phyloP scores from a whole-genome alignment of 2,329 filamentous ascomycete genomes.

The Fusarium praegraminearum region DNA sequence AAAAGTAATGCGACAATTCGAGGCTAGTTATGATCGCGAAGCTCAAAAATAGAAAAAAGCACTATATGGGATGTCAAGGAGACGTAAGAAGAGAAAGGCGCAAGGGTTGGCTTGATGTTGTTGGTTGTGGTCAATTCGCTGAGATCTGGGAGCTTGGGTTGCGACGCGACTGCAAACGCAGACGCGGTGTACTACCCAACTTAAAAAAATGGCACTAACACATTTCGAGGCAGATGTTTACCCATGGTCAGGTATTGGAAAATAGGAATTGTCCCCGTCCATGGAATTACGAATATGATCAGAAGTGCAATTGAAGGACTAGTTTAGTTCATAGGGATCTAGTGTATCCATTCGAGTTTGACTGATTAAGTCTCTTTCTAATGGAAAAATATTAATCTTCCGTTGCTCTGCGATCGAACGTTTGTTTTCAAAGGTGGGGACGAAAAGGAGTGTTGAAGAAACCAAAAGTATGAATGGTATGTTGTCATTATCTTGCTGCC shows the following conservation, averaged over 20 bases:
- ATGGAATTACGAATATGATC: background rate
- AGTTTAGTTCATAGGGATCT: background rate
- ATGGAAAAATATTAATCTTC: background rate
- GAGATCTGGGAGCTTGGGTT: constrained; percentile 41
- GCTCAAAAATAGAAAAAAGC: constrained; percentile 16
- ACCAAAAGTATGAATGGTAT: background rate
- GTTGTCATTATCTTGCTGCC: background rate
- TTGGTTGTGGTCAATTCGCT: constrained; percentile 28
- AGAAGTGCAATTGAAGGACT: background rate
- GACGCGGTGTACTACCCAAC: constrained; percentile 6
- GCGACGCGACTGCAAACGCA: constrained; percentile 36
- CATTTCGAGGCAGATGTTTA: background rate
- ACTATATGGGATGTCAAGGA: constrained; percentile 9
- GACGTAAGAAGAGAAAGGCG: constrained; percentile 36
- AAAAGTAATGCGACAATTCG: constrained; percentile 13
- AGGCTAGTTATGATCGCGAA: constrained; percentile 32
- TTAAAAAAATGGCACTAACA: constrained; percentile 22
- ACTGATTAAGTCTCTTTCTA: background rate
- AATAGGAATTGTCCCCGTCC: background rate
- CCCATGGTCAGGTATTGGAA: background rate
- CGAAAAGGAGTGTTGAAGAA: background rate
- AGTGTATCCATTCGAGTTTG: background rate
- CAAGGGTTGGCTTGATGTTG: constrained; percentile 35
- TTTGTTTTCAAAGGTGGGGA: constrained; percentile 2
- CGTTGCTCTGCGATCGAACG: background rate